A percentile compares a stretch with the other conserved stretches of the same genome.
These are phyloP conservation scores for Rhodotorula sp. DNA, from an alignment of 1,284 basidiomycete genomes.

Conservation along the genomic window DNA sequence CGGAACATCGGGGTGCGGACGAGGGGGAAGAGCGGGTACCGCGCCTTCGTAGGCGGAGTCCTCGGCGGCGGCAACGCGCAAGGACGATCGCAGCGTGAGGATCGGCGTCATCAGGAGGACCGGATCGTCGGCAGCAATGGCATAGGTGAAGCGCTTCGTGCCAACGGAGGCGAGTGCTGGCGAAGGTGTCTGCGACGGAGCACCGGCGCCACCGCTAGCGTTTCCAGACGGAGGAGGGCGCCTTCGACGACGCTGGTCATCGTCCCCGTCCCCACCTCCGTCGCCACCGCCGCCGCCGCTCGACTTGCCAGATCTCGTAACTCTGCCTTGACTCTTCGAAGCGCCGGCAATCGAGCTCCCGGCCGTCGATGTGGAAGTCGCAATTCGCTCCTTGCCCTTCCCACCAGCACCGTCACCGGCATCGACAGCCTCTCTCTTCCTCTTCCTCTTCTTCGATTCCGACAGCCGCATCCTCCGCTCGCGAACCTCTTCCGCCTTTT, in stretches of 20 bases:
- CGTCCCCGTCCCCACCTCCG: not conserved
- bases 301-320: no score
- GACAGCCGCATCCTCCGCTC: no score
- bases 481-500: no score
- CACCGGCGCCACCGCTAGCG: not conserved
- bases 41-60: not conserved
- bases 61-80: constrained; percentile 5
- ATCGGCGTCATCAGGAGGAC: constrained; percentile 16
- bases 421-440: not conserved
- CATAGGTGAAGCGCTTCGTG: not conserved
- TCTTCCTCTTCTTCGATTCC: not conserved
- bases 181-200: not conserved
- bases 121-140: constrained; percentile 18
- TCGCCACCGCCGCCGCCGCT: not conserved
- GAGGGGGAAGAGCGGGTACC: constrained; percentile 6
- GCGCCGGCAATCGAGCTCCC: not conserved
- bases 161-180: not conserved
- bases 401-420: not conserved
- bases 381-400: not conserved
- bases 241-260: not conserved
- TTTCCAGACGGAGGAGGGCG: not conserved
- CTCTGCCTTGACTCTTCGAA: not conserved
- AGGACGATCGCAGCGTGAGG: constrained; percentile 18
- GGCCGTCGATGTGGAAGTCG: not conserved
- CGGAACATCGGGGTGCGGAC: not conserved